A percentile compares a stretch with the other conserved stretches of the same genome.
phyloP scores from a whole-genome alignment of 352 stramenopile genomes.

The Globisporangium mamillatum region DNA sequence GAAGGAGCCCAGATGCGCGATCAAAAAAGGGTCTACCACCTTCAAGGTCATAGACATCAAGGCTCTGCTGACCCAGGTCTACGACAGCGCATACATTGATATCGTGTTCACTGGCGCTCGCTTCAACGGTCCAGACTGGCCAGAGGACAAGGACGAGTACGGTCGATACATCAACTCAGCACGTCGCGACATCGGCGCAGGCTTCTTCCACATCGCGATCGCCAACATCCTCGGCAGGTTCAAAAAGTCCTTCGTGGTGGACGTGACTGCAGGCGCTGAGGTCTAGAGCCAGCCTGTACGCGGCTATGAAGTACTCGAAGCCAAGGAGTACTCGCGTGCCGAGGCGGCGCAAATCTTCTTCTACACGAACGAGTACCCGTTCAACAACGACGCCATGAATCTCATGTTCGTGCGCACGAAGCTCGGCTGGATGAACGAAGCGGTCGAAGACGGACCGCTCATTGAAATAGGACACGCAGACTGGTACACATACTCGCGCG shows the following conservation, averaged over 20 bases:
- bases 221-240: slow-evolving; percentile 13
- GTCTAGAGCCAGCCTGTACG: slow-evolving; percentile 23
- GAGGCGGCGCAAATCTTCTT: slow-evolving; percentile 10
- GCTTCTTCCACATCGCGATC: slow-evolving; percentile 23
- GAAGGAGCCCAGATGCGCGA: slow-evolving; percentile 8
- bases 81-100: slow-evolving; percentile 10
- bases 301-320: slow-evolving; percentile 13
- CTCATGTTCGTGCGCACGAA: slow-evolving; percentile 17
- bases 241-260: slow-evolving; percentile 15
- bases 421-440: slow-evolving; percentile 19
- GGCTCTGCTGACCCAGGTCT: slow-evolving; percentile 17
- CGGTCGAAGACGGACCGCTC: slow-evolving; percentile 7
- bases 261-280: slow-evolving; percentile 13
- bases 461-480: slow-evolving; percentile 6
- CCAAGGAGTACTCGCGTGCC: not conserved
- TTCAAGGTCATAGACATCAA: slow-evolving; percentile 22
- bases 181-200: slow-evolving; percentile 9
- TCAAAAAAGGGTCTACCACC: slow-evolving; percentile 8
- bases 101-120: slow-evolving; percentile 19
- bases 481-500: not conserved
- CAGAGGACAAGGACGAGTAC: slow-evolving; percentile 14
- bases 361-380: slow-evolving; percentile 15
- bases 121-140: slow-evolving; percentile 15
- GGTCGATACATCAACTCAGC: slow-evolving; percentile 15
- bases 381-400: slow-evolving; percentile 15